phyloP scores from a whole-genome alignment of 176 grass and related monocot genomes.

The Zoysia pacifica region DNA sequence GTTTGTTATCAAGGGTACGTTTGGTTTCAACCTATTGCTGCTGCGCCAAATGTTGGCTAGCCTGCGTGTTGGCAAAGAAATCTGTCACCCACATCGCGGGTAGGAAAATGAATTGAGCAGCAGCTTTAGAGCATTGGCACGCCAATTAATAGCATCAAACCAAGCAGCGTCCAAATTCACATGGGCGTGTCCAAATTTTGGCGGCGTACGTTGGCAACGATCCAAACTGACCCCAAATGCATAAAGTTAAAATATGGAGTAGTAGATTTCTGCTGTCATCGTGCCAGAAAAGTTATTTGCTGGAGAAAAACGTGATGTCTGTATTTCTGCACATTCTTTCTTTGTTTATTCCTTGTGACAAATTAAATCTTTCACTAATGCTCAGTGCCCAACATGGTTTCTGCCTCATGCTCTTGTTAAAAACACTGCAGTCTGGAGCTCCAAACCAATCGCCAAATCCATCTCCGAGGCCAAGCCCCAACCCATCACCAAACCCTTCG shows the following conservation, averaged over 20 bases:
- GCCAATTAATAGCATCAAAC: too few relatives aligned
- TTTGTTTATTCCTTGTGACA: neutral
- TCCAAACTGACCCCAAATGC: neutral
- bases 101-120: too few relatives aligned
- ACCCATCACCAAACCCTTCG: conserved; percentile 4
- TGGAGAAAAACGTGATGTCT: neutral
- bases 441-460: conserved; percentile 35
- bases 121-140: too few relatives aligned
- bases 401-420: neutral
- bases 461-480: conserved; percentile 33
- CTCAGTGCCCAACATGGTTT: neutral
- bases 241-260: neutral
- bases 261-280: neutral
- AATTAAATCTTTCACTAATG: neutral
- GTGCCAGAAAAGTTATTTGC: neutral
- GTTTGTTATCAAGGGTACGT: neutral
- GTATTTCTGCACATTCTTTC: neutral
- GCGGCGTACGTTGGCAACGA: too few relatives aligned
- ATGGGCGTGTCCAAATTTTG: too few relatives aligned
- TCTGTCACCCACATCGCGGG: too few relatives aligned
- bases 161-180: too few relatives aligned
- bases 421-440: conserved; percentile 39
- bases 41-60: too few relatives aligned
- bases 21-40: too few relatives aligned
- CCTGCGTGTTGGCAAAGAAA: too few relatives aligned